Conservation (phyloP, 305 asterid species). For the Fraxinus latifolia region DNA sequence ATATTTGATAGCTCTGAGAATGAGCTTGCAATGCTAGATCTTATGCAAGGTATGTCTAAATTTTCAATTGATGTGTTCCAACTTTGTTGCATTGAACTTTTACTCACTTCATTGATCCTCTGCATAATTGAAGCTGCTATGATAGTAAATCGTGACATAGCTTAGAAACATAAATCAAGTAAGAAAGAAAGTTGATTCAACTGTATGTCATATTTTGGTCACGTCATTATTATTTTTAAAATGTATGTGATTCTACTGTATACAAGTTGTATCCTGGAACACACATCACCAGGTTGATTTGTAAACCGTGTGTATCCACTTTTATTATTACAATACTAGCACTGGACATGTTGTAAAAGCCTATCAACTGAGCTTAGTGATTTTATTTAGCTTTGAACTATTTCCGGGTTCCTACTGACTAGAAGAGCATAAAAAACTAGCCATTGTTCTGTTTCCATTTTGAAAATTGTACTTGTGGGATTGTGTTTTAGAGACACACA, state of each 20-base stretch:
- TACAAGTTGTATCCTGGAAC: not conserved
- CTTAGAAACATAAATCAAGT: not conserved
- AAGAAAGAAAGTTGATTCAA: not conserved
- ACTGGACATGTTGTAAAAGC: not conserved
- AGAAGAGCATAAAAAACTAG: not conserved
- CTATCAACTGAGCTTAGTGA: not conserved
- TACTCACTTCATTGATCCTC: not conserved
- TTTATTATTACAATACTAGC: not conserved
- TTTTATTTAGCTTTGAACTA: not conserved
- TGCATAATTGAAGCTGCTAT: slow-evolving; percentile 5
- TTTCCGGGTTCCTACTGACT: not conserved
- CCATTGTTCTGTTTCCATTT: not conserved
- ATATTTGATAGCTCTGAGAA: slow-evolving; percentile 76
- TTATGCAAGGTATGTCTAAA: slow-evolving; percentile 78
- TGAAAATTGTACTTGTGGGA: slow-evolving; percentile 10
- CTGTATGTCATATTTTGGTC: not conserved
- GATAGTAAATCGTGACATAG: slow-evolving; percentile 11
- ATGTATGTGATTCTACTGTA: slow-evolving; percentile 1
- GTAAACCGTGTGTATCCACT: not conserved
- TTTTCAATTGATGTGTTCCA: slow-evolving; percentile 5
- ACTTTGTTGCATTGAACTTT: not conserved
- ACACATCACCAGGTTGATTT: not conserved
- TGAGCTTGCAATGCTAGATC: slow-evolving; percentile 97
- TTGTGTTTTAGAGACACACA: not conserved
- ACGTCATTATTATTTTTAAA: not conserved